Percentiles rank a stretch among this genome's conserved stretches.
phyloP scores from a whole-genome alignment of 2,329 filamentous ascomycete species.

The Monascus ruber region DNA sequence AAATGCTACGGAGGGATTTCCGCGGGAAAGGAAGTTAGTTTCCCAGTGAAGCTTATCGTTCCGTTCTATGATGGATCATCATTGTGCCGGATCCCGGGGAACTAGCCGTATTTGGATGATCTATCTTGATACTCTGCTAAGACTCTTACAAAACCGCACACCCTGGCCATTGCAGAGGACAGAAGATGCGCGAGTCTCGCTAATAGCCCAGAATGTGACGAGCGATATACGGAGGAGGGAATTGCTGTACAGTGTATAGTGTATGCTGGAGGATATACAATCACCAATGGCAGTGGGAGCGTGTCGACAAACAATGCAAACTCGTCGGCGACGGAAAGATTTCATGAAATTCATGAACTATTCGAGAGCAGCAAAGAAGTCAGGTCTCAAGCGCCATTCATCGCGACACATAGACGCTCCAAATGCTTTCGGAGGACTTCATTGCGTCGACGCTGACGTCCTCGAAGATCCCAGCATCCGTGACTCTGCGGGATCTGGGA shows the following conservation, averaged over 20 bases:
- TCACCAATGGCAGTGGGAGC: neutral
- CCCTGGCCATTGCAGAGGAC: no score
- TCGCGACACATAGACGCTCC: conserved; percentile 7
- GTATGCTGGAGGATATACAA: neutral
- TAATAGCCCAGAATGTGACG: no score
- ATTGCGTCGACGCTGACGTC: conserved; percentile 34
- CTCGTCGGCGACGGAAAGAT: conserved; percentile 9
- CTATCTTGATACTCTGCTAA: no score
- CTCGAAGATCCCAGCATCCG: conserved; percentile 32
- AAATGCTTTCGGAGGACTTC: conserved; percentile 40
- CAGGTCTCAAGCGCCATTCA: neutral
- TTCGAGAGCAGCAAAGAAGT: neutral
- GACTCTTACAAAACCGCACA: no score
- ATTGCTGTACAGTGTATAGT: no score
- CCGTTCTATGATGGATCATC: neutral
- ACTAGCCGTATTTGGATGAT: neutral
- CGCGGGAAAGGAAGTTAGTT: neutral
- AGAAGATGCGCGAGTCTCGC: no score
- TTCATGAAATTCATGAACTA: conserved; percentile 1
- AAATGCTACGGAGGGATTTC: neutral
- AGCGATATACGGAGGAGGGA: no score
- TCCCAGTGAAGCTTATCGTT: neutral
- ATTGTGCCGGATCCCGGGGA: neutral
- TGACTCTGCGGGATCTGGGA: conserved; percentile 61
- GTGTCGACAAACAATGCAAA: conserved; percentile 26